A percentile compares a stretch with the other conserved stretches of the same genome.
These are phyloP conservation scores for Termitomyces heimii DNA, from an alignment of 768 basidiomycete genomes.

Conservation along the genomic window DNA sequence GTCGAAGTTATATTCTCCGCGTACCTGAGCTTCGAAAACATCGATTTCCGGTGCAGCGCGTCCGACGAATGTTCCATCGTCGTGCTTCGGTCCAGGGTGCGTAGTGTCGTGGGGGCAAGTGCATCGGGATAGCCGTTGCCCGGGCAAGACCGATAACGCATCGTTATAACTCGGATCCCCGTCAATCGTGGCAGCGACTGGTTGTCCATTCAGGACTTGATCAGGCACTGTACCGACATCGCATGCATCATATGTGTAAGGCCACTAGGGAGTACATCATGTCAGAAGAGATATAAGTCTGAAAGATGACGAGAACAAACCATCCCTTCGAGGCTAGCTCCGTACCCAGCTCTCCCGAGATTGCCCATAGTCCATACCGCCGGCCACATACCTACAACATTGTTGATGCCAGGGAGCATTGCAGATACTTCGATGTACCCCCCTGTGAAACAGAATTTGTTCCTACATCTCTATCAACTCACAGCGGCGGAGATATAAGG, in stretches of 20 bases:
- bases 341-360: slow-evolving; percentile 73
- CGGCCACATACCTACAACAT: slow-evolving; percentile 68
- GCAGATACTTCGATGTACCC: slow-evolving; percentile 62
- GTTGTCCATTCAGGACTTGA: slow-evolving; percentile 65
- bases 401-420: slow-evolving; percentile 55
- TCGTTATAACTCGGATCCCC: slow-evolving; percentile 40
- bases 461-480: slow-evolving; percentile 31
- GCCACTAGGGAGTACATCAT: slow-evolving; percentile 44
- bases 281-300: neutral
- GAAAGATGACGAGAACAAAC: slow-evolving; percentile 26
- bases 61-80: slow-evolving; percentile 71
- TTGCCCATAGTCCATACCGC: slow-evolving; percentile 72
- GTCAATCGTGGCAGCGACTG: slow-evolving; percentile 48
- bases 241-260: slow-evolving; percentile 73
- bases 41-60: slow-evolving; percentile 85
- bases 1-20: neutral
- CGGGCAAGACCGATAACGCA: slow-evolving; percentile 62
- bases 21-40: slow-evolving; percentile 72
- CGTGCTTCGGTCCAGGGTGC: slow-evolving; percentile 72
- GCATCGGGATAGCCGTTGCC: slow-evolving; percentile 76
- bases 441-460: slow-evolving; percentile 84
- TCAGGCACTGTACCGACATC: slow-evolving; percentile 78
- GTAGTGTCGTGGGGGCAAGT: slow-evolving; percentile 66
- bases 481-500: slow-evolving; percentile 6
- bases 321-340: slow-evolving; percentile 78